A percentile compares a stretch with the other conserved stretches of the same genome.
phyloP scores from a whole-genome alignment of 2,329 filamentous ascomycete species.

The Tolypocladium cylindrosporum region DNA sequence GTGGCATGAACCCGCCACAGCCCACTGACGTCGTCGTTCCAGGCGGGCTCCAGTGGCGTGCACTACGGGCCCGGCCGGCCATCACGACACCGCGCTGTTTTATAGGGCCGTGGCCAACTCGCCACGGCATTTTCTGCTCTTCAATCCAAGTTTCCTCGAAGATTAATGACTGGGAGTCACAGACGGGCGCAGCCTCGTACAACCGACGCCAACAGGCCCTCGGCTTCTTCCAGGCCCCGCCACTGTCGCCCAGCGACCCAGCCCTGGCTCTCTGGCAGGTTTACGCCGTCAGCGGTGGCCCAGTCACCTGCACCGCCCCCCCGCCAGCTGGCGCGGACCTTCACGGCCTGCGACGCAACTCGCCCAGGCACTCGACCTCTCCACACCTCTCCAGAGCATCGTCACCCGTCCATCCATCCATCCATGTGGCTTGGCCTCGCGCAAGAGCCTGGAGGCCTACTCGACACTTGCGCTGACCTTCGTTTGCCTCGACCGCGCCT shows the following conservation, averaged over 20 bases:
- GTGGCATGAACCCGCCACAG: neutral
- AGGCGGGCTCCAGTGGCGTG: neutral
- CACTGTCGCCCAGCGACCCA: neutral
- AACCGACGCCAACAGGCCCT: neutral
- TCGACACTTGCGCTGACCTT: neutral
- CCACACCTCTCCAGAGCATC: neutral
- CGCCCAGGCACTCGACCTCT: neutral
- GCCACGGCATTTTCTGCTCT: neutral
- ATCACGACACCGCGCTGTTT: too few relatives aligned
- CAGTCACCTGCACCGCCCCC: neutral
- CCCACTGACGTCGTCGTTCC: neutral
- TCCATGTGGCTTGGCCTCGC: neutral
- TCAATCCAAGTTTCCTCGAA: neutral
- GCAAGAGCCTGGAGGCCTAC: neutral
- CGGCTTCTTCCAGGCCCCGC: neutral
- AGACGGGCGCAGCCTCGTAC: neutral
- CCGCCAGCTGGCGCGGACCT: too few relatives aligned
- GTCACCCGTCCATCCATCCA: neutral
- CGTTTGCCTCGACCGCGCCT: neutral
- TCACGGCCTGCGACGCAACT: neutral
- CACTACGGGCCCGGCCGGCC: too few relatives aligned
- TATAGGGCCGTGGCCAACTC: neutral
- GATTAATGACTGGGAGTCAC: too few relatives aligned
- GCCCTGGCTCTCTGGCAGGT: neutral
- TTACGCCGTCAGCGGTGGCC: neutral